phyloP scores from a whole-genome alignment of 2,329 filamentous ascomycete genomes.

The Juglanconis sp. region DNA sequence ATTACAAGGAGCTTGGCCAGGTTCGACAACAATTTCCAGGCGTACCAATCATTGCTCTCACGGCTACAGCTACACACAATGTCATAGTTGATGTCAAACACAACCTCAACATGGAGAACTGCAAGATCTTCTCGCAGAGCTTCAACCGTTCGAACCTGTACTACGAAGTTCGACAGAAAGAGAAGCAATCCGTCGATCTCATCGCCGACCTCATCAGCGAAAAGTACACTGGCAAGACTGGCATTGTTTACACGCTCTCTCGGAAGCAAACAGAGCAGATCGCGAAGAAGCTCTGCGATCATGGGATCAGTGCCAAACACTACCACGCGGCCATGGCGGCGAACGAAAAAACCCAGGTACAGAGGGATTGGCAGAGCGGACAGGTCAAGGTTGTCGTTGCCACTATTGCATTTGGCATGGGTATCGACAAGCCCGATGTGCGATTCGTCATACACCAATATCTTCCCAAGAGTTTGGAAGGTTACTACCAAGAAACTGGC shows the following conservation, averaged over 20 bases:
- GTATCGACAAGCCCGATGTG: constrained; percentile 97
- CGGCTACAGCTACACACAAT: constrained; percentile 89
- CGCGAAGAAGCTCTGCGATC: constrained; percentile 61
- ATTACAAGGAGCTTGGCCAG: constrained; percentile 83
- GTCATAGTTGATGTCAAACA: constrained; percentile 90
- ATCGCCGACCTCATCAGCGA: constrained; percentile 67
- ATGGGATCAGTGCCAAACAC: constrained; percentile 71
- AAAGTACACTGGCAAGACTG: constrained; percentile 69
- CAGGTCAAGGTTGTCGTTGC: constrained; percentile 86
- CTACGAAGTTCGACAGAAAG: constrained; percentile 79
- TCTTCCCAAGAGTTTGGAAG: constrained; percentile 91
- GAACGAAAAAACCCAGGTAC: constrained; percentile 65
- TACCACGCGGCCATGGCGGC: constrained; percentile 81
- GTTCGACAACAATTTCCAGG: constrained; percentile 69
- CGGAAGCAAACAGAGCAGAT: constrained; percentile 78
- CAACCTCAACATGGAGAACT: constrained; percentile 79
- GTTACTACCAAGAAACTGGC: constrained; percentile 97
- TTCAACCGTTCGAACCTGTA: constrained; percentile 96
- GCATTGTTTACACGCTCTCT: constrained; percentile 92
- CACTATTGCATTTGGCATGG: constrained; percentile 98
- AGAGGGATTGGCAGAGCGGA: constrained; percentile 79
- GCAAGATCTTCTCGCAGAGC: constrained; percentile 81
- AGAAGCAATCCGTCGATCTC: constrained; percentile 49
- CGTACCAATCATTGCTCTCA: constrained; percentile 91
- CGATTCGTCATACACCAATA: constrained; percentile 94